A percentile compares a stretch with the other conserved stretches of the same genome.
These are phyloP conservation scores for Oxyria digyna DNA, from an alignment of 148 eudicot genomes.

Conservation along the genomic window DNA sequence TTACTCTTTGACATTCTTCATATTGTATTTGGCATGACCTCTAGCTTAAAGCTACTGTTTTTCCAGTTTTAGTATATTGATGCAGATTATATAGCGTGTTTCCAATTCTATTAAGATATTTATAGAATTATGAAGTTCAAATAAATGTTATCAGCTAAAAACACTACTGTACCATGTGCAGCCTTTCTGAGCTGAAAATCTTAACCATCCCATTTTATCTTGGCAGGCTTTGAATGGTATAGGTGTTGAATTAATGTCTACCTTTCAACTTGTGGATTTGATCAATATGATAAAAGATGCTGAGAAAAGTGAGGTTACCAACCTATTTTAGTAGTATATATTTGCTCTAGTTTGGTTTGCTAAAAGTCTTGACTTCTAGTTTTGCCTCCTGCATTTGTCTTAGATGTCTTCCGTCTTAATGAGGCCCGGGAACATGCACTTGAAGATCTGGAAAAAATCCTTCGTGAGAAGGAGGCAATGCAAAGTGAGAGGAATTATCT, in stretches of 20 bases:
- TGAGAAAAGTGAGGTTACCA: conserved; percentile 59
- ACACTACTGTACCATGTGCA: background rate
- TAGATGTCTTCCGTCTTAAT: conserved; percentile 82
- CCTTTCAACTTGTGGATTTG: conserved; percentile 51
- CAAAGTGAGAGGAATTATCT: conserved; percentile 64
- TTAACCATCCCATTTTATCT: conserved; percentile 6
- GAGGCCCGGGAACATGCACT: conserved; percentile 79
- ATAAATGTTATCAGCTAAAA: background rate
- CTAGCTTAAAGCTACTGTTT: conserved; percentile 2
- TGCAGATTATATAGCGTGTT: background rate
- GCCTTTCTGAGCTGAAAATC: background rate
- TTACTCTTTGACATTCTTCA: background rate
- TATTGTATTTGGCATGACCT: background rate
- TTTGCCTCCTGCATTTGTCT: conserved; percentile 11
- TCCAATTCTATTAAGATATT: background rate
- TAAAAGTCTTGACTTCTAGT: conserved; percentile 1
- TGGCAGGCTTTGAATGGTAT: conserved; percentile 35
- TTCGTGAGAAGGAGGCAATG: conserved; percentile 61
- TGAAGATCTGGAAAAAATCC: conserved; percentile 57
- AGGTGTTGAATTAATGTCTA: conserved; percentile 29
- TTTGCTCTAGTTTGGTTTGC: conserved; percentile 3
- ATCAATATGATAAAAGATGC: conserved; percentile 81
- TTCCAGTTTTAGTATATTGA: background rate
- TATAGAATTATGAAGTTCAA: background rate
- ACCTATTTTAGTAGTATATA: background rate